Conservation (phyloP, 1,284 basidiomycete genomes). For the Microbotryomycetes sp. region DNA sequence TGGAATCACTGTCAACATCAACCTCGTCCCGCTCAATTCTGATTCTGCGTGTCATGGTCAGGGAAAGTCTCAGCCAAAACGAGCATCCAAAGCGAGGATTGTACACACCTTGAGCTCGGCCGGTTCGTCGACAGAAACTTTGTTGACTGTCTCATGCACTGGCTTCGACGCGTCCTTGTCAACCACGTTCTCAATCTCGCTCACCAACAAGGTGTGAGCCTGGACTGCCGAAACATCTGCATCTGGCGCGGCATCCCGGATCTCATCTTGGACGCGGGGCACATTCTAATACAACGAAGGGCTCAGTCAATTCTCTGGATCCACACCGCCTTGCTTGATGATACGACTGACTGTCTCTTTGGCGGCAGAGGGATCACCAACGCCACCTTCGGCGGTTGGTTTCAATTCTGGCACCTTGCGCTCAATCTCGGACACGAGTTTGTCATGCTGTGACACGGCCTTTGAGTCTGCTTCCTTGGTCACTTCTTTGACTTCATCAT, state of each 20-base stretch:
- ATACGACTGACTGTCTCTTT: too few species aligned
- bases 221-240: background rate
- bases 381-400: background rate
- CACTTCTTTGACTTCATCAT: background rate
- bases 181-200: background rate
- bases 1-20: too few species aligned
- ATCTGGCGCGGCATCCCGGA: background rate
- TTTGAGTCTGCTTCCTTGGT: background rate
- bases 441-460: background rate
- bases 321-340: too few species aligned
- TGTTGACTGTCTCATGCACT: background rate
- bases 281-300: too few species aligned
- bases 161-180: background rate
- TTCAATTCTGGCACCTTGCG: background rate
- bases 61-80: too few species aligned
- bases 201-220: background rate
- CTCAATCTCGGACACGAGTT: background rate
- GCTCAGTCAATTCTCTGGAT: too few species aligned
- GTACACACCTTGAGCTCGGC: constrained; percentile 4
- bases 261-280: background rate
- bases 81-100: too few species aligned
- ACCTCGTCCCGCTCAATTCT: too few species aligned
- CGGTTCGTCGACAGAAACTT: background rate
- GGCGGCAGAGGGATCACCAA: too few species aligned
- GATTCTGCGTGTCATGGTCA: too few species aligned